Conservation (phyloP, 1,139 yeast genomes). For the Kodamaea ohmeri region DNA sequence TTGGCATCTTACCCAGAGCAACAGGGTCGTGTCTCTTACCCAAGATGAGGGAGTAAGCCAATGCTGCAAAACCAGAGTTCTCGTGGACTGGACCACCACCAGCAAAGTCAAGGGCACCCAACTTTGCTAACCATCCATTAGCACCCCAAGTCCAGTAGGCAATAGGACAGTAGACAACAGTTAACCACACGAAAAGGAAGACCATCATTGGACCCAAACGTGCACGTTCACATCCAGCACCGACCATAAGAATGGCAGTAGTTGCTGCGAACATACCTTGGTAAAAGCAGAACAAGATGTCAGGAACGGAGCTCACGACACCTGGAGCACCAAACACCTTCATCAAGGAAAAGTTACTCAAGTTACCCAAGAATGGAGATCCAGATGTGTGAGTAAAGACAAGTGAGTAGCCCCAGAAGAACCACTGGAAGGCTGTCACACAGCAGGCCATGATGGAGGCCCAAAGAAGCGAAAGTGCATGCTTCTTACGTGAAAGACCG, state of each 20-base stretch:
- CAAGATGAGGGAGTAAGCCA: conserved; percentile 84
- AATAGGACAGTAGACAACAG: conserved; percentile 91
- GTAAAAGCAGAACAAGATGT: conserved; percentile 80
- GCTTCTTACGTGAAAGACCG: conserved; percentile 89
- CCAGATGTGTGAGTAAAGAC: conserved; percentile 70
- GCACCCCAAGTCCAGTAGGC: conserved; percentile 98
- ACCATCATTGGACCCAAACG: conserved; percentile 95
- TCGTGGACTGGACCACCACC: conserved; percentile 99
- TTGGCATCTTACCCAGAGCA: conserved; percentile 68
- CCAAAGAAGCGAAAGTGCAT: conserved; percentile 87
- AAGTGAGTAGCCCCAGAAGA: conserved; percentile 94
- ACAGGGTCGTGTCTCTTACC: conserved; percentile 91
- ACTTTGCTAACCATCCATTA: conserved; percentile 77
- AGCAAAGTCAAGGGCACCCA: conserved; percentile 92
- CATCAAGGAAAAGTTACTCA: conserved; percentile 76
- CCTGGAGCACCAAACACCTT: conserved; percentile 80
- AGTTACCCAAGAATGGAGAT: conserved; percentile 72
- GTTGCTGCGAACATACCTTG: conserved; percentile 96
- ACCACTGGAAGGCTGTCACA: conserved; percentile 88
- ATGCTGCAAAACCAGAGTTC: conserved; percentile 90
- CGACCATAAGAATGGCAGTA: conserved; percentile 90
- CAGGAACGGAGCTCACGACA: conserved; percentile 69
- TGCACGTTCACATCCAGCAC: conserved; percentile 98
- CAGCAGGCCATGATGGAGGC: conserved; percentile 89
- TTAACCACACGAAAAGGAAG: conserved; percentile 87